Percentiles rank a stretch among this genome's conserved stretches.
These are phyloP conservation scores for Hortiboletus rubellus DNA, from an alignment of 1,284 basidiomycete genomes.

Conservation along the genomic window DNA sequence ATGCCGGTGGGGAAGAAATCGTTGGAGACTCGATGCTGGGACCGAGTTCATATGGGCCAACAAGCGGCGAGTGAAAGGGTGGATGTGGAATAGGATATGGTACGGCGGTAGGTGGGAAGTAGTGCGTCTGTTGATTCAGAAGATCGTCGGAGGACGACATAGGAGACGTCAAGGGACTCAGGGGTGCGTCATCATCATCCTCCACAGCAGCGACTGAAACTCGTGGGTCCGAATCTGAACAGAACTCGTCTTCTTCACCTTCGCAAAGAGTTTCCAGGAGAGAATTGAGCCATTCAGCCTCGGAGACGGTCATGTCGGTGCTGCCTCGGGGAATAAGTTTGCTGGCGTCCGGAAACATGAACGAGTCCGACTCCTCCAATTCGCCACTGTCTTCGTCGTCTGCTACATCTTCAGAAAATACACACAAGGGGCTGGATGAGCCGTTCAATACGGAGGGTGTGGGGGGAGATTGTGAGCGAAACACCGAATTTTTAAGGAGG, in stretches of 20 bases:
- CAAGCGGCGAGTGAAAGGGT: constrained; percentile 54
- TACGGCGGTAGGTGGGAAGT: constrained; percentile 48
- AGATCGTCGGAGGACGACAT: constrained; percentile 74
- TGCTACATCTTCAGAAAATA: constrained; percentile 45
- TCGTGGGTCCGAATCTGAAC: constrained; percentile 43
- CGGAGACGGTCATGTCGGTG: constrained; percentile 48
- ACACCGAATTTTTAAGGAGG: constrained; percentile 78
- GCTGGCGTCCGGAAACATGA: constrained; percentile 76
- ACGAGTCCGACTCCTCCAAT: constrained; percentile 55
- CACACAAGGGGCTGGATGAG: constrained; percentile 34
- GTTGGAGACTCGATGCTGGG: constrained; percentile 42
- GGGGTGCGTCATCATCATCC: constrained; percentile 52
- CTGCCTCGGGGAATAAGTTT: constrained; percentile 46
- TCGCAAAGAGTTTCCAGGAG: constrained; percentile 68
- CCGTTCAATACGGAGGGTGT: constrained; percentile 34
- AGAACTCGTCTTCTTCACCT: constrained; percentile 60
- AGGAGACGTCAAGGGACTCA: constrained; percentile 63
- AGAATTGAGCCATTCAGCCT: constrained; percentile 78
- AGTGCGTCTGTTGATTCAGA: constrained; percentile 50
- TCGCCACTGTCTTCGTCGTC: constrained; percentile 38
- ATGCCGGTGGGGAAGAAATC: constrained; percentile 41
- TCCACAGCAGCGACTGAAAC: constrained; percentile 46
- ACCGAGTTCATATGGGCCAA: constrained; percentile 48
- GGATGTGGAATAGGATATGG: constrained; percentile 68
- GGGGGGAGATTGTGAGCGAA: constrained; percentile 47